A percentile compares a stretch with the other conserved stretches of the same genome.
Conservation (phyloP, 1,284 basidiomycete genomes). For the Mycosarcoma maydis region DNA sequence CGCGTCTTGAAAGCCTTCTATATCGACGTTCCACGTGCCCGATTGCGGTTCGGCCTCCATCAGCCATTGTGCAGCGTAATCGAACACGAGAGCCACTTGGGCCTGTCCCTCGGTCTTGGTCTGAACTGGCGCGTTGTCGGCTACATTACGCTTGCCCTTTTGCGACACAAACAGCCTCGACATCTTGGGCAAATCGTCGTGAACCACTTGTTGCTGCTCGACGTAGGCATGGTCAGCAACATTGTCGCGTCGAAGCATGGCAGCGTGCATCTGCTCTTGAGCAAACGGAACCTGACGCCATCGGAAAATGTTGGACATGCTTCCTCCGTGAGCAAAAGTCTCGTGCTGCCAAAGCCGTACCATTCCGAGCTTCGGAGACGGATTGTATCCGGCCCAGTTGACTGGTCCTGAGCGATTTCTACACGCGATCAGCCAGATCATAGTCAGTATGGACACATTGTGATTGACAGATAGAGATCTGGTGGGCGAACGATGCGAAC, state of each 20-base stretch:
- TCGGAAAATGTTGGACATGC: slow-evolving; percentile 49
- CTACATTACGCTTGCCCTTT: slow-evolving; percentile 10
- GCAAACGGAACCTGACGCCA: slow-evolving; percentile 50
- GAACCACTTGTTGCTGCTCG: slow-evolving; percentile 46
- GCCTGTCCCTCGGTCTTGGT: slow-evolving; percentile 27
- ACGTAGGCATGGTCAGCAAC: slow-evolving; percentile 35
- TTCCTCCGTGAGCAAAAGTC: slow-evolving; percentile 44
- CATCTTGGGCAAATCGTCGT: slow-evolving; percentile 41
- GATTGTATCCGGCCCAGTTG: slow-evolving; percentile 43
- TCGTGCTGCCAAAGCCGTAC: slow-evolving; percentile 50
- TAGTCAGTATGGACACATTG: no score
- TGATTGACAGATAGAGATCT: no score
- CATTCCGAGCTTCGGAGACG: slow-evolving; percentile 40
- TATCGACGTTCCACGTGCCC: slow-evolving; percentile 33
- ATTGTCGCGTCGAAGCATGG: slow-evolving; percentile 50
- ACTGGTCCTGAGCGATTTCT: slow-evolving; percentile 20
- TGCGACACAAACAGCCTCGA: slow-evolving; percentile 12
- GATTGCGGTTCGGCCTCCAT: slow-evolving; percentile 49
- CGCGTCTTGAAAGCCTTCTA: slow-evolving; percentile 29
- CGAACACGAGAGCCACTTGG: slow-evolving; percentile 41
- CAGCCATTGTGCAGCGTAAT: slow-evolving; percentile 38
- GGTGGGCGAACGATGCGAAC: no score
- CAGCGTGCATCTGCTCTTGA: slow-evolving; percentile 56
- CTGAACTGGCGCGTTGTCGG: slow-evolving; percentile 17
- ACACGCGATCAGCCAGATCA: no score